Conservation (phyloP, 192 early-diverging fungal species). For the Glomus cerebriforme region DNA sequence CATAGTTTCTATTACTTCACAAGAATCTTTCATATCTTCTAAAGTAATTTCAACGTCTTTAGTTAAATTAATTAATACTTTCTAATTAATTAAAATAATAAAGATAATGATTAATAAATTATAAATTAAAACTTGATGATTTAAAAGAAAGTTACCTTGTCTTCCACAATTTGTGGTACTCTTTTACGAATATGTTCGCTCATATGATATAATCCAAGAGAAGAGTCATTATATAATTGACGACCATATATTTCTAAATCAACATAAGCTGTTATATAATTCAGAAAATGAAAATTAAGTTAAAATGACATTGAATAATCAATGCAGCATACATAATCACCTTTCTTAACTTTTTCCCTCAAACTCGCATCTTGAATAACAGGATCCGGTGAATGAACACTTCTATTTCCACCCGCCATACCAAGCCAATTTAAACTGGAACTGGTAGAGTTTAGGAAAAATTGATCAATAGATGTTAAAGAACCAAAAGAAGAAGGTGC, state of each 20-base stretch:
- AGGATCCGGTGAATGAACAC: neutral
- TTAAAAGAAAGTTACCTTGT: slow-evolving; percentile 18
- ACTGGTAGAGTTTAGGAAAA: neutral
- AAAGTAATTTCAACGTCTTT: slow-evolving; percentile 15
- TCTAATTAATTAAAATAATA: slow-evolving; percentile 1
- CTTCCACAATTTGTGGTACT: slow-evolving; percentile 32
- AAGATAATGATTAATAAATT: neutral
- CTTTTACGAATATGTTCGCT: slow-evolving; percentile 34
- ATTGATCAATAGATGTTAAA: neutral
- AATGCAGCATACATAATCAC: neutral
- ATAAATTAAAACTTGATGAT: neutral
- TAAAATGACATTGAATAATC: too few species aligned
- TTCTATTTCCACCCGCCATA: neutral
- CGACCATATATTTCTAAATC: slow-evolving; percentile 13
- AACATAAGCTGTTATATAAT: neutral
- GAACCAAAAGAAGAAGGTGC: neutral
- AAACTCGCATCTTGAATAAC: neutral
- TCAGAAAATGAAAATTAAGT: neutral
- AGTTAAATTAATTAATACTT: neutral
- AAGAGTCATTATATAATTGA: slow-evolving; percentile 29
- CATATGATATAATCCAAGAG: slow-evolving; percentile 31
- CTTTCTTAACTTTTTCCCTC: neutral
- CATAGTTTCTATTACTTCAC: slow-evolving; percentile 4
- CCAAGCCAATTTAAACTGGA: neutral
- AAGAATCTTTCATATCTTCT: slow-evolving; percentile 23